Conservation (phyloP, 257 asterid species). For the Osmanthus fragrans region DNA sequence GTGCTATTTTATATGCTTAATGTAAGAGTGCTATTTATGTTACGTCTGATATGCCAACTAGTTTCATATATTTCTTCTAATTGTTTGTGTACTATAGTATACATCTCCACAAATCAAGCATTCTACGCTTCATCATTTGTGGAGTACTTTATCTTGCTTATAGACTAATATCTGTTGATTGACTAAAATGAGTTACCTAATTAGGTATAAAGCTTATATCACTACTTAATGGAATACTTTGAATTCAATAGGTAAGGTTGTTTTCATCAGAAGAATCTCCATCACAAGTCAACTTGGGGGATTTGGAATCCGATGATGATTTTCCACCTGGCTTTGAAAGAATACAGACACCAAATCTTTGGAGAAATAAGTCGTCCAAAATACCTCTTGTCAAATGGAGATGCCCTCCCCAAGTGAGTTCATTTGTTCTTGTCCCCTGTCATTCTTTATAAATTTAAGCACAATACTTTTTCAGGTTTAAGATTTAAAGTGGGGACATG, state of each 20-base stretch:
- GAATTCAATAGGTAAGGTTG: constrained; percentile 48
- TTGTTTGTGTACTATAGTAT: neutral
- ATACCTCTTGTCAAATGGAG: constrained; percentile 58
- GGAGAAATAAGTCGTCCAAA: constrained; percentile 41
- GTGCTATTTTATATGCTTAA: neutral
- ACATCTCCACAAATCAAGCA: neutral
- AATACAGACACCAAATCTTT: constrained; percentile 37
- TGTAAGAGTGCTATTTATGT: neutral
- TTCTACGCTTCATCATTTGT: neutral
- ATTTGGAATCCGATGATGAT: constrained; percentile 42
- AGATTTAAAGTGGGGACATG: neutral
- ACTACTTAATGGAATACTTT: neutral
- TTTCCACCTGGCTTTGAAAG: constrained; percentile 69
- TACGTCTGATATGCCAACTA: neutral
- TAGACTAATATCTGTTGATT: neutral
- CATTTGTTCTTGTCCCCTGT: neutral
- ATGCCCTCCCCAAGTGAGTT: constrained; percentile 50
- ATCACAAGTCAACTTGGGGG: constrained; percentile 41
- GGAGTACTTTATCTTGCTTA: neutral
- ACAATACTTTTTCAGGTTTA: neutral
- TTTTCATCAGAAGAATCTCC: constrained; percentile 64
- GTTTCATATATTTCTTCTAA: neutral
- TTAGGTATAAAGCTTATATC: neutral
- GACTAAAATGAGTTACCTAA: neutral
- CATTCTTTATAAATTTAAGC: constrained; percentile 5